Conservation (phyloP, 2,329 filamentous ascomycete genomes). For the Alternaria burnsii region DNA sequence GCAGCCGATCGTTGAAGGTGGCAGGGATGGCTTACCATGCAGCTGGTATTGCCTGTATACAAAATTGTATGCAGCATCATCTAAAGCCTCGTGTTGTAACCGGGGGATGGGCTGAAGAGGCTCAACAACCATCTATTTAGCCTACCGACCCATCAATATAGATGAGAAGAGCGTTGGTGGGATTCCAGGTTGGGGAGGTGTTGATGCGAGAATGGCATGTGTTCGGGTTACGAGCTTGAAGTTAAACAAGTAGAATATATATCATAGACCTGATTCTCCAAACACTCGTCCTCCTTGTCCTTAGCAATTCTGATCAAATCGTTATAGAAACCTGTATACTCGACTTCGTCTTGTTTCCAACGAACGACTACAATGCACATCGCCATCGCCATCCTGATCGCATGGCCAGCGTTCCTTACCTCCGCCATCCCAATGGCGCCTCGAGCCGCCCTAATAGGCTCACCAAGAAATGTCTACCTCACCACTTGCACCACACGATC, state of each 20-base stretch:
- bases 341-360: background rate
- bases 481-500: conserved; percentile 22
- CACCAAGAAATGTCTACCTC: conserved; percentile 23
- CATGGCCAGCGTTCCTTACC: background rate
- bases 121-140: background rate
- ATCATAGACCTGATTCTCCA: background rate
- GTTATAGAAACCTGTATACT: background rate
- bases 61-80: background rate
- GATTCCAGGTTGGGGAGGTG: background rate
- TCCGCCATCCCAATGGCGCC: background rate
- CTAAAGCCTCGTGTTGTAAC: conserved; percentile 6
- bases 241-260: background rate
- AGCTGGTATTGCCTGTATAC: conserved; percentile 7
- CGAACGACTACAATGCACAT: conserved; percentile 1
- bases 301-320: background rate
- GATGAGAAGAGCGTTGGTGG: conserved; percentile 9
- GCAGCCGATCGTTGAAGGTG: background rate
- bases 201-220: background rate
- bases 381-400: background rate
- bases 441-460: conserved; percentile 5
- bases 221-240: background rate
- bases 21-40: conserved; percentile 13
- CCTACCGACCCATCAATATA: conserved; percentile 2
- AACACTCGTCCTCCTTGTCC: background rate
- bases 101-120: background rate